Evolutionary conservation across 2,329 filamentous ascomycete genomes (phyloP).

Genomic region (Colletotrichum sansevieriae): DNA sequence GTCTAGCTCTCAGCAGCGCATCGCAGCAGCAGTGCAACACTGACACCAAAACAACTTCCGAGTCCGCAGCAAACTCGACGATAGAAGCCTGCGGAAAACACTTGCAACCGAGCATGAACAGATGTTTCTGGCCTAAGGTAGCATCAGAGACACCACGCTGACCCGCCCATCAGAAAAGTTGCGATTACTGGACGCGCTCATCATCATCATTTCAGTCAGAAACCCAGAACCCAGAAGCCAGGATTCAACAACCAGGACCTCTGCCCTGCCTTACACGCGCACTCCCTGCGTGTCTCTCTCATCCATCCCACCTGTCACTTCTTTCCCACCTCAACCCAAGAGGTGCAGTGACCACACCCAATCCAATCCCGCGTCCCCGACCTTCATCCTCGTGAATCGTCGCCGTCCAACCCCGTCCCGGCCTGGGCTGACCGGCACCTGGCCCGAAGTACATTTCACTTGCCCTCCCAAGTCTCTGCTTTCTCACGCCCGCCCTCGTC

Average conservation of each 20-base stretch:
- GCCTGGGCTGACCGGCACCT: conserved; percentile 31
- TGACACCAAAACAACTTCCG: neutral
- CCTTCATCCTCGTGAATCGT: conserved; percentile 1
- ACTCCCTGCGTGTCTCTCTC: conserved; percentile 20
- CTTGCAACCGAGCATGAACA: neutral
- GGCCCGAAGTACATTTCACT: conserved; percentile 24
- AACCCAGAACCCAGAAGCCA: conserved; percentile 12
- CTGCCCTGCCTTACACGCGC: conserved; percentile 13
- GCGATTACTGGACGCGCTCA: conserved; percentile 2
- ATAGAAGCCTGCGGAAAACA: neutral
- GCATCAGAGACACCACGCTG: conserved; percentile 11
- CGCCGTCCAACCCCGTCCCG: conserved; percentile 22
- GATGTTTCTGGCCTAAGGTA: neutral
- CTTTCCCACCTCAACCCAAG: conserved; percentile 9
- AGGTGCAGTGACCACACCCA: conserved; percentile 26
- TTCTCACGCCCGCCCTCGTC: neutral
- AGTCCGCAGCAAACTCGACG: neutral
- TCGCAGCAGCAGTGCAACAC: conserved; percentile 10
- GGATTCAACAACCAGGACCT: conserved; percentile 29
- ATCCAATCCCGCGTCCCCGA: conserved; percentile 12
- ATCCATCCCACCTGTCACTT: conserved; percentile 12
- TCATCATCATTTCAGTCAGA: conserved; percentile 20
- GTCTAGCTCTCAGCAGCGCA: too few relatives aligned
- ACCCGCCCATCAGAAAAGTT: conserved; percentile 4
- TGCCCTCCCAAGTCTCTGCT: neutral